Conservation (phyloP, 31 red algal species). For the Endocladia muricata region DNA sequence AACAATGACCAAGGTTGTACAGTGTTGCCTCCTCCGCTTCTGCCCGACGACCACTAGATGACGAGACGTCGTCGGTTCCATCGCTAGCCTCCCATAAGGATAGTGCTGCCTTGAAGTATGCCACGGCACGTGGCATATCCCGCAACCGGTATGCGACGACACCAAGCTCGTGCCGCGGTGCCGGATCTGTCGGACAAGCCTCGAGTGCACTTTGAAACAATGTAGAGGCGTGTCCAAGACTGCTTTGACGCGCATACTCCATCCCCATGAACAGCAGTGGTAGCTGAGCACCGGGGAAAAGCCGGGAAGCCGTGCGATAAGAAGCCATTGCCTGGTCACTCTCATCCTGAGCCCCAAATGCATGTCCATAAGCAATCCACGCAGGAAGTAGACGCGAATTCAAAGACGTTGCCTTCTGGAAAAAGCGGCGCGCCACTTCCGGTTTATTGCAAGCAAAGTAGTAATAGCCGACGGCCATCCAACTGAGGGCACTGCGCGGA, state of each 20-base stretch:
- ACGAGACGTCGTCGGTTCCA: constrained; percentile 9
- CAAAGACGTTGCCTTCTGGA: constrained; percentile 82
- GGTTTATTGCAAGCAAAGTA: constrained; percentile 74
- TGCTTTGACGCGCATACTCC: constrained; percentile 83
- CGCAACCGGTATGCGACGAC: constrained; percentile 61
- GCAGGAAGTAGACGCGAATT: constrained; percentile 54
- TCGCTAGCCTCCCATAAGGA: constrained; percentile 53
- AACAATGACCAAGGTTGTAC: constrained; percentile 63
- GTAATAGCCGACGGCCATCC: constrained; percentile 87
- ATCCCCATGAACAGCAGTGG: constrained; percentile 82
- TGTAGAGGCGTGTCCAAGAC: constrained; percentile 42
- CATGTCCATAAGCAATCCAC: constrained; percentile 91
- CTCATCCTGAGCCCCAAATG: constrained; percentile 83
- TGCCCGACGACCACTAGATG: constrained; percentile 40
- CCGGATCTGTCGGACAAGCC: constrained; percentile 55
- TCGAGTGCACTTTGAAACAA: constrained; percentile 50
- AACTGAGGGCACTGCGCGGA: constrained; percentile 51
- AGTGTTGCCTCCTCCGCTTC: constrained; percentile 74
- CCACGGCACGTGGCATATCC: constrained; percentile 40
- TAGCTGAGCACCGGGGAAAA: constrained; percentile 61
- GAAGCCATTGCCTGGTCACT: constrained; percentile 90
- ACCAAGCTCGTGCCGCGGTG: constrained; percentile 56
- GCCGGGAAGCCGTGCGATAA: constrained; percentile 79
- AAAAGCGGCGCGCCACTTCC: constrained; percentile 64
- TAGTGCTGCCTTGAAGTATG: constrained; percentile 59